Evolutionary conservation across 441 rosid species (phyloP).

Genomic region (Rhodomyrtus psidioides): DNA sequence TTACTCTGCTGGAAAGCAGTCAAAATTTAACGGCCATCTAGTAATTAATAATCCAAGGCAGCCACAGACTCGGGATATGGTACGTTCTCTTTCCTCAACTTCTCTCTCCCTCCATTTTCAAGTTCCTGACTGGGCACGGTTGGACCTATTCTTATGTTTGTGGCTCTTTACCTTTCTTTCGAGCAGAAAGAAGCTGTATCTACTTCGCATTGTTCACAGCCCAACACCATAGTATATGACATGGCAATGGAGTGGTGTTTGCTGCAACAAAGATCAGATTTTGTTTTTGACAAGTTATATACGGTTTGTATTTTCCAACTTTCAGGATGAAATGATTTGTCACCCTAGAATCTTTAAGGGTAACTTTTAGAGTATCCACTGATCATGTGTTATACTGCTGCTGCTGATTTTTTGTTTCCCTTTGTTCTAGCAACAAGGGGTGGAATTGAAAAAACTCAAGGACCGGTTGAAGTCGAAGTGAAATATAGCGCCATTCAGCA

Average conservation of each 20-base stretch:
- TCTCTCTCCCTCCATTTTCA: not conserved
- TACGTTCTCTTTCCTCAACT: constrained; percentile 6
- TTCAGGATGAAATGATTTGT: not conserved
- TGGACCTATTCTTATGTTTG: not conserved
- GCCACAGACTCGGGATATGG: constrained; percentile 54
- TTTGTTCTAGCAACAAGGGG: constrained; percentile 40
- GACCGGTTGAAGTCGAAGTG: constrained; percentile 38
- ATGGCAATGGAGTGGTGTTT: constrained; percentile 86
- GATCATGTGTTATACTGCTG: not conserved
- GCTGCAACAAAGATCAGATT: constrained; percentile 34
- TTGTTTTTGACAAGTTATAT: constrained; percentile 20
- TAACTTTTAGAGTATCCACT: not conserved
- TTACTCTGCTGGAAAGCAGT: constrained; percentile 39
- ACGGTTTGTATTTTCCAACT: constrained; percentile 29
- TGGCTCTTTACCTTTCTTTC: not conserved
- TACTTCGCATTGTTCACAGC: constrained; percentile 86
- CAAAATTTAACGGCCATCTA: constrained; percentile 62
- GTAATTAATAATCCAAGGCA: constrained; percentile 29
- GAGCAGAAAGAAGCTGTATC: constrained; percentile 66
- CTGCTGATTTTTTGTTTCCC: constrained; percentile 1
- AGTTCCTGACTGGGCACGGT: not conserved
- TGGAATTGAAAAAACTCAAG: constrained; percentile 28
- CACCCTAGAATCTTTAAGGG: not conserved
- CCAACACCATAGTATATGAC: constrained; percentile 74
- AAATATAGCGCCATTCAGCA: not conserved